A percentile compares a stretch with the other conserved stretches of the same genome.
phyloP scores from a whole-genome alignment of 176 grass and related monocot genomes.

The Raddia distichophylla region DNA sequence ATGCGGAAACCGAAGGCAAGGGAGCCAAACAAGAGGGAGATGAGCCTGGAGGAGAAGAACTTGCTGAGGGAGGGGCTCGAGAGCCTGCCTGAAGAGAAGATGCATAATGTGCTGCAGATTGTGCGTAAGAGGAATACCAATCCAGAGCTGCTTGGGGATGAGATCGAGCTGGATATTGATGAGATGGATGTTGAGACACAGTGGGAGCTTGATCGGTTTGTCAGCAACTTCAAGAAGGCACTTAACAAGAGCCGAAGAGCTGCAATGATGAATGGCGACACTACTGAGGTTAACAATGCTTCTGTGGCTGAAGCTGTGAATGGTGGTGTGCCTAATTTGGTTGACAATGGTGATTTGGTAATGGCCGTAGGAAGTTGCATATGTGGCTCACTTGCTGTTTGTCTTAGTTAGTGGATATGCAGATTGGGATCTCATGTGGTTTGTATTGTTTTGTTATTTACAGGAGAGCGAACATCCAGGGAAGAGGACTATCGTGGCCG shows the following conservation, averaged over 20 bases:
- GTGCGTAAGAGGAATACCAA: conserved; percentile 73
- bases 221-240: conserved; percentile 86
- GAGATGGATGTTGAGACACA: conserved; percentile 82
- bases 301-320: conserved; percentile 27
- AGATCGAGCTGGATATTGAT: conserved; percentile 89
- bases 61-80: conserved; percentile 68
- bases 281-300: conserved; percentile 29
- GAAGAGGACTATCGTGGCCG: conserved; percentile 21
- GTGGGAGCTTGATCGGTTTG: conserved; percentile 92
- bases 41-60: conserved; percentile 92
- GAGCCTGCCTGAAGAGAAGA: conserved; percentile 78
- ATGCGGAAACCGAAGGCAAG: conserved; percentile 77
- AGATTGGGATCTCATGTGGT: neutral
- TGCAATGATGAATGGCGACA: conserved; percentile 33
- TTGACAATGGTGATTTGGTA: conserved; percentile 32
- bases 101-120: conserved; percentile 80
- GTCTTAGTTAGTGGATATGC: neutral
- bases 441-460: conserved; percentile 35
- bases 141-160: conserved; percentile 68
- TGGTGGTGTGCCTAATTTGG: conserved; percentile 28
- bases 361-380: neutral
- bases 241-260: conserved; percentile 70
- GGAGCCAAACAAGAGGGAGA: conserved; percentile 77
- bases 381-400: neutral
- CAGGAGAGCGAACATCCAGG: conserved; percentile 42